Percentiles rank a stretch among this genome's conserved stretches.
Evolutionary conservation across 2,329 filamentous ascomycete genomes (phyloP).

Genomic region (Pestalotiopsis sp.): DNA sequence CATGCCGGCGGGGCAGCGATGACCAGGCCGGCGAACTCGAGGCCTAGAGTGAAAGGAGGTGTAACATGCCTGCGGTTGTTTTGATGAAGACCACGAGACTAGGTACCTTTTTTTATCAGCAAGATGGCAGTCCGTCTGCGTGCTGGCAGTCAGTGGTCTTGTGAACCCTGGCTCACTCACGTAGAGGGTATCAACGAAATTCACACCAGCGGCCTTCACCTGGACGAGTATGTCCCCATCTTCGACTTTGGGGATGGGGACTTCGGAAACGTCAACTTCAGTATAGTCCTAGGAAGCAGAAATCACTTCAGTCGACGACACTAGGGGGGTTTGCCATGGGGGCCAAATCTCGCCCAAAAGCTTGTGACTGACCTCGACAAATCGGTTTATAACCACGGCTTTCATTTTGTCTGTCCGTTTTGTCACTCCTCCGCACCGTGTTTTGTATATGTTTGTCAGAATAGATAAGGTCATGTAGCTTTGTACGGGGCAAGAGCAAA

Average conservation of each 20-base stretch:
- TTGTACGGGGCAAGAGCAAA: too few relatives aligned
- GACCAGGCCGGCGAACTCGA: slow-evolving; percentile 61
- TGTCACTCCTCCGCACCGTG: not conserved
- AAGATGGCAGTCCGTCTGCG: too few relatives aligned
- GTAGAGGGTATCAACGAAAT: slow-evolving; percentile 64
- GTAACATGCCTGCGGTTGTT: slow-evolving; percentile 58
- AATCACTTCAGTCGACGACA: not conserved
- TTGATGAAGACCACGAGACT: slow-evolving; percentile 59
- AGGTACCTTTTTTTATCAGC: not conserved
- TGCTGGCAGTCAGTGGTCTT: too few relatives aligned
- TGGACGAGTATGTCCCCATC: slow-evolving; percentile 42
- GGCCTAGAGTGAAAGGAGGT: slow-evolving; percentile 60
- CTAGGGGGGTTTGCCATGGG: not conserved
- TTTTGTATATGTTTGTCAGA: not conserved
- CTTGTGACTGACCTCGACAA: slow-evolving; percentile 20
- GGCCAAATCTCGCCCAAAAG: not conserved
- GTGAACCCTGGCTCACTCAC: slow-evolving; percentile 22
- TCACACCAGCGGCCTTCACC: slow-evolving; percentile 57
- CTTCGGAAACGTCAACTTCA: slow-evolving; percentile 32
- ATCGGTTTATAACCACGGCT: slow-evolving; percentile 28
- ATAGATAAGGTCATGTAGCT: not conserved
- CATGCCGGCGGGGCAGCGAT: slow-evolving; percentile 35
- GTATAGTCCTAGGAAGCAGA: slow-evolving; percentile 17
- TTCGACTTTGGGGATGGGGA: slow-evolving; percentile 33
- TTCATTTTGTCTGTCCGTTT: slow-evolving; percentile 24